A percentile compares a stretch with the other conserved stretches of the same genome.
phyloP scores from a whole-genome alignment of 768 basidiomycete species.

The Lentinula raphanica region DNA sequence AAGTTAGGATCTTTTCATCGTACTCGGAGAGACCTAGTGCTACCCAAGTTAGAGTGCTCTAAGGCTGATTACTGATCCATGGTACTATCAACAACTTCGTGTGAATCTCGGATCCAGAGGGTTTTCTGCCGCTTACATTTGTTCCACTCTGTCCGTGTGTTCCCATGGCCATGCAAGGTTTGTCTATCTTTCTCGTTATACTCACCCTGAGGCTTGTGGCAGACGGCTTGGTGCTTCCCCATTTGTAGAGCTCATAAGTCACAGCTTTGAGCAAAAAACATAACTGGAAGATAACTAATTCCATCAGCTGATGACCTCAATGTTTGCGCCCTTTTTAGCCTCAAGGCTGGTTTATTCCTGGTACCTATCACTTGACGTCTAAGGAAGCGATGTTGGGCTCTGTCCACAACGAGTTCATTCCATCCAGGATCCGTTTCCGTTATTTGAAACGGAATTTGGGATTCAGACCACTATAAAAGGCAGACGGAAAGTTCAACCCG shows the following conservation, averaged over 20 bases:
- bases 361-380: neutral
- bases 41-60: too few relatives aligned
- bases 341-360: neutral
- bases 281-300: neutral
- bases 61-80: too few relatives aligned
- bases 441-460: neutral
- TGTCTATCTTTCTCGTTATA: too few relatives aligned
- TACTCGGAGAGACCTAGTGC: too few relatives aligned
- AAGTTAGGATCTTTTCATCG: too few relatives aligned
- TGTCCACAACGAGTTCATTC: neutral
- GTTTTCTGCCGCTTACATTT: too few relatives aligned
- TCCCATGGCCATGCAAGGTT: too few relatives aligned
- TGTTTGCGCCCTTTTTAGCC: neutral
- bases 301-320: neutral
- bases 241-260: neutral
- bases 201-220: too few relatives aligned
- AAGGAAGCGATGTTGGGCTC: neutral
- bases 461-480: neutral
- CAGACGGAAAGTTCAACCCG: neutral
- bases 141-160: too few relatives aligned
- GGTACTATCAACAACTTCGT: too few relatives aligned
- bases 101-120: too few relatives aligned
- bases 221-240: neutral
- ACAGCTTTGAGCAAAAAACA: neutral
- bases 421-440: neutral